Conservation (phyloP, 129 eudicot genomes). For the Lactuca saligna region DNA sequence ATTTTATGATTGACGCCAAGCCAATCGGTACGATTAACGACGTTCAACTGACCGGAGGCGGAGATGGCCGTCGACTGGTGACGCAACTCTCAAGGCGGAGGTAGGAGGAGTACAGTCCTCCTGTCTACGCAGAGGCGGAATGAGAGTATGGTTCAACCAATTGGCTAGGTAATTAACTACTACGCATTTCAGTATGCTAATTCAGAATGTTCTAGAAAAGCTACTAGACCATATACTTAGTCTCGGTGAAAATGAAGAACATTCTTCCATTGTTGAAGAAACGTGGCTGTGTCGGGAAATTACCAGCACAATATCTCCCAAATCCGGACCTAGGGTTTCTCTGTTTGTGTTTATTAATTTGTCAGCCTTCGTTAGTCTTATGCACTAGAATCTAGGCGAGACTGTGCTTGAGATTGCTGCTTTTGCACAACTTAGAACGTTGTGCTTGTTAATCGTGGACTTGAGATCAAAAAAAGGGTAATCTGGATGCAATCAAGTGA, state of each 20-base stretch:
- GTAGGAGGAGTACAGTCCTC: neutral
- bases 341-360: conserved; percentile 1
- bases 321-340: conserved; percentile 20
- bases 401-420: conserved; percentile 26
- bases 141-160: neutral
- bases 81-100: neutral
- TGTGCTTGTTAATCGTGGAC: conserved; percentile 21
- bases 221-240: neutral
- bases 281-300: conserved; percentile 13
- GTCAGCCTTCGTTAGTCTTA: neutral
- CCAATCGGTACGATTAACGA: too few species aligned
- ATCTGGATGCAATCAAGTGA: conserved; percentile 13
- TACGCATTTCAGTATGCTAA: neutral
- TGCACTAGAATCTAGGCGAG: conserved; percentile 16
- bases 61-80: neutral
- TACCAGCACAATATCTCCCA: conserved; percentile 10
- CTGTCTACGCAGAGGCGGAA: neutral
- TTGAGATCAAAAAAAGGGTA: conserved; percentile 27
- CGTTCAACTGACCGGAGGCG: neutral
- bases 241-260: neutral
- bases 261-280: conserved; percentile 5
- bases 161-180: neutral
- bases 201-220: neutral
- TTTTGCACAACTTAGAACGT: conserved; percentile 21
- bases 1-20: too few species aligned